These are phyloP conservation scores for Cladosporium austrohemisphaericum DNA, from an alignment of 2,329 filamentous ascomycete species.

Conservation along the genomic window DNA sequence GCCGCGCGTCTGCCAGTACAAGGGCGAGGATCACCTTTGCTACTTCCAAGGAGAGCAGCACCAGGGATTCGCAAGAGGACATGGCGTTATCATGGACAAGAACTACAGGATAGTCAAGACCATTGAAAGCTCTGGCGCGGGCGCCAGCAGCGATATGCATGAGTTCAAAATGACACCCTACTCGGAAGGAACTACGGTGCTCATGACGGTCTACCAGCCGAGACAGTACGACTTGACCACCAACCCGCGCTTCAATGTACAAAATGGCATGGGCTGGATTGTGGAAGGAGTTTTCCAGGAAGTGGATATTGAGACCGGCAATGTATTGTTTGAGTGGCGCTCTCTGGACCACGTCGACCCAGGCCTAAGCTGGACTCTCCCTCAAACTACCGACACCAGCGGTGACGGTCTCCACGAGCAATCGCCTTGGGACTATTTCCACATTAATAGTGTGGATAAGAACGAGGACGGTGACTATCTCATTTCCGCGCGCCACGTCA, in stretches of 20 bases:
- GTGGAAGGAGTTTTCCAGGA: conserved; percentile 54
- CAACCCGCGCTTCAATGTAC: conserved; percentile 34
- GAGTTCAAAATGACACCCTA: conserved; percentile 48
- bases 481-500: conserved; percentile 46
- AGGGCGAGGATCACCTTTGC: conserved; percentile 48
- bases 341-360: conserved; percentile 55
- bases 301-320: conserved; percentile 53
- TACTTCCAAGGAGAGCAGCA: conserved; percentile 52
- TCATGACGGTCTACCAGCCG: conserved; percentile 39
- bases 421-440: conserved; percentile 54
- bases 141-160: conserved; percentile 50
- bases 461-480: conserved; percentile 48
- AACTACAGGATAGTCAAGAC: conserved; percentile 48
- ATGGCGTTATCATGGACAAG: conserved; percentile 51
- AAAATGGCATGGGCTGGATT: conserved; percentile 48
- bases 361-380: conserved; percentile 45
- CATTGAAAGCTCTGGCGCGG: conserved; percentile 38
- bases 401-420: conserved; percentile 46
- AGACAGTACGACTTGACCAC: conserved; percentile 45
- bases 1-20: conserved; percentile 48
- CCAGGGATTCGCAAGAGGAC: conserved; percentile 50
- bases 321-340: conserved; percentile 57
- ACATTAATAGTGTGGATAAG: conserved; percentile 53
- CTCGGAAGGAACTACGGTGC: conserved; percentile 37
- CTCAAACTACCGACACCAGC: conserved; percentile 40